These are phyloP conservation scores for Haemoproteus tartakovskyi DNA, from an alignment of 169 alveolate species.

Conservation along the genomic window DNA sequence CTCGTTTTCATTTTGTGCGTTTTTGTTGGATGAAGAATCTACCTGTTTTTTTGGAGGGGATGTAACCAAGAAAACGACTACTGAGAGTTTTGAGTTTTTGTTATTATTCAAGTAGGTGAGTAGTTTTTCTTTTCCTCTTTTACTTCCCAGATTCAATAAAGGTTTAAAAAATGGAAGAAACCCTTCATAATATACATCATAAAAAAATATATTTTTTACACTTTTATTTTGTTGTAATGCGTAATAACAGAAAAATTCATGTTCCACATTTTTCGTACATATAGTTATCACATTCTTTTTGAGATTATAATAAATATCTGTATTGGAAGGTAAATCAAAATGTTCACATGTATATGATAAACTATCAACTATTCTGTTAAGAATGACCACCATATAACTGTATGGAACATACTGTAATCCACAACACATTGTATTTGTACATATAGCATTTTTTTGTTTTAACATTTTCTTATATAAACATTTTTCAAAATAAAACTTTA, in stretches of 20 bases:
- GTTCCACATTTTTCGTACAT: slow-evolving; percentile 70
- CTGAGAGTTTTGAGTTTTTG: slow-evolving; percentile 23
- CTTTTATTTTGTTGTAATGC: slow-evolving; percentile 66
- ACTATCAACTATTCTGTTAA: slow-evolving; percentile 71
- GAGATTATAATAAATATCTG: slow-evolving; percentile 78
- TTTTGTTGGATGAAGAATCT: no score
- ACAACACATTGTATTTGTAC: slow-evolving; percentile 73
- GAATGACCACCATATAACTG: slow-evolving; percentile 72
- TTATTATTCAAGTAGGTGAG: slow-evolving; percentile 29
- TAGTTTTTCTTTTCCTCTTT: slow-evolving; percentile 20
- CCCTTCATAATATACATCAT: slow-evolving; percentile 54
- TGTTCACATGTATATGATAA: slow-evolving; percentile 67
- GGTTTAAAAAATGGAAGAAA: slow-evolving; percentile 75
- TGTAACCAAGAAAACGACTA: slow-evolving; percentile 23
- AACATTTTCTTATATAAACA: slow-evolving; percentile 29
- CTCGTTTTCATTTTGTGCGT: not conserved
- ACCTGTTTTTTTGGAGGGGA: no score
- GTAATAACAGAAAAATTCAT: slow-evolving; percentile 71
- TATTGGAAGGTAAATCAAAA: slow-evolving; percentile 70
- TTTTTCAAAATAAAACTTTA: slow-evolving; percentile 28
- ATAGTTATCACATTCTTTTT: slow-evolving; percentile 74
- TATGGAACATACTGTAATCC: slow-evolving; percentile 77
- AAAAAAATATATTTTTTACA: slow-evolving; percentile 63
- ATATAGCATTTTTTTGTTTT: slow-evolving; percentile 40
- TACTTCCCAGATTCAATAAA: slow-evolving; percentile 51